Evolutionary conservation across 139 green algal species (phyloP), one percentile per base, ranked within the genome.

Genomic region (Chlamydomonas asymmetrica): DNA sequence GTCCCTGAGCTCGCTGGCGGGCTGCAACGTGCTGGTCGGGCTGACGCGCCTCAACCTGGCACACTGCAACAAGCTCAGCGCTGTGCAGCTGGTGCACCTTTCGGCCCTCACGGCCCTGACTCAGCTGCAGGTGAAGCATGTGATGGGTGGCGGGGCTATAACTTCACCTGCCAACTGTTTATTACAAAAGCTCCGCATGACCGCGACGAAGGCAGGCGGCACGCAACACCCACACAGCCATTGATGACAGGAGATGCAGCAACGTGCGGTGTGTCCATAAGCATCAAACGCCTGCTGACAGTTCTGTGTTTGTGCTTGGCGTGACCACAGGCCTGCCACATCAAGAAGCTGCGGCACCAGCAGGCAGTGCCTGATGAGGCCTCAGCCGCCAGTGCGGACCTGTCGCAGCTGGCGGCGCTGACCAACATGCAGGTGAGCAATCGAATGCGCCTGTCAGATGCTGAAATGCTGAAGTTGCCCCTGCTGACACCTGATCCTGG

Each of bases 1-100:
- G 38, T 31, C 71, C 2, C 41, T 77, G 10, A 25, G 4, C 71
- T 38, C 10, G 25, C 71, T 77, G 59, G 71, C 68, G 71, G 50
- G 59, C 23, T 59, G 68, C 59, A 57, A 59, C 31, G 32, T 0
- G 32, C 59, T 77, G 59, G 0, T 23, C 40, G 59, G 32, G 31
- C 71, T 77, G 41, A 57, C 18, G 32, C 57, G 59, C 4, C 71
- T 77, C 59, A 43, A 31, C 20, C 41, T 69, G 34, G 39, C 13
- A 6, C 59, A 69, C 40, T 77, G 71, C 71, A 23, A 10, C 71
- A 77, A 77, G 71, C 59, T 77, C n/a, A 25, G 43, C 23, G 20
- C 54, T 41, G 59, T 4, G 9, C 32, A 8, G 25, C 54, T 25
- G 54, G 54, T 18, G 32, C 1, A 22, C 41, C 9, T 77, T 29